Conservation (phyloP, 148 eudicot genomes). For the Persicaria maculosa region DNA sequence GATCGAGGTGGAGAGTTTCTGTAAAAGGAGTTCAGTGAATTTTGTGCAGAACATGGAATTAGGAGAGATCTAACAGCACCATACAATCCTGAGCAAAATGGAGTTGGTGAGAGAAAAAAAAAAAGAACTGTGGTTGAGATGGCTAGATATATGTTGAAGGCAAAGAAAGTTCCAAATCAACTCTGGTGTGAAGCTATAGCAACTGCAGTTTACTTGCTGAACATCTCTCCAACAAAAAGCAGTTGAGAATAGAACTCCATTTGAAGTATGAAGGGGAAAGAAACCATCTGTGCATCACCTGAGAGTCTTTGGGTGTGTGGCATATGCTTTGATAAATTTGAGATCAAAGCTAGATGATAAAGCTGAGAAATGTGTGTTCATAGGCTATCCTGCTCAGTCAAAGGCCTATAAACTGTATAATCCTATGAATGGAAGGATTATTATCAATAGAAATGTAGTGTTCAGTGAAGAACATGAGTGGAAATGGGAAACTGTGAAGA, state of each 20-base stretch:
- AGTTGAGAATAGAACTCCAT: no score
- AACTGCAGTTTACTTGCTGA: no score
- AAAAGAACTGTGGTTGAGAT: no score
- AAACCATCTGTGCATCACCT: not conserved
- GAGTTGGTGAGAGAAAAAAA: no score
- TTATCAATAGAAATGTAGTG: constrained; percentile 7
- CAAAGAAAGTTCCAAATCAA: no score
- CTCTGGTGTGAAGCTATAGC: no score
- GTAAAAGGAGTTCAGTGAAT: not conserved
- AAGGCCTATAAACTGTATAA: constrained; percentile 19
- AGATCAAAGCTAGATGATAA: constrained; percentile 18
- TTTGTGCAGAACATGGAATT: constrained; percentile 17
- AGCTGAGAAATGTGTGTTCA: constrained; percentile 5
- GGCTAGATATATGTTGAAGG: no score
- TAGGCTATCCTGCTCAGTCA: not conserved
- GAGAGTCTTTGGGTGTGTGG: constrained; percentile 1
- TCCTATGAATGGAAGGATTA: constrained; percentile 1
- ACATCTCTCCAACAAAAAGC: no score
- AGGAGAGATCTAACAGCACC: constrained; percentile 14
- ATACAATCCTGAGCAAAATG: no score
- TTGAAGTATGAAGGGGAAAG: constrained; percentile 15
- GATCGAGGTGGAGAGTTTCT: constrained; percentile 18
- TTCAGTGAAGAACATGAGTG: constrained; percentile 22
- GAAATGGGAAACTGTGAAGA: not conserved
- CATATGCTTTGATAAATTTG: not conserved